Conservation (phyloP, 2,329 filamentous ascomycete species). For the Tetracladium maxilliforme region DNA sequence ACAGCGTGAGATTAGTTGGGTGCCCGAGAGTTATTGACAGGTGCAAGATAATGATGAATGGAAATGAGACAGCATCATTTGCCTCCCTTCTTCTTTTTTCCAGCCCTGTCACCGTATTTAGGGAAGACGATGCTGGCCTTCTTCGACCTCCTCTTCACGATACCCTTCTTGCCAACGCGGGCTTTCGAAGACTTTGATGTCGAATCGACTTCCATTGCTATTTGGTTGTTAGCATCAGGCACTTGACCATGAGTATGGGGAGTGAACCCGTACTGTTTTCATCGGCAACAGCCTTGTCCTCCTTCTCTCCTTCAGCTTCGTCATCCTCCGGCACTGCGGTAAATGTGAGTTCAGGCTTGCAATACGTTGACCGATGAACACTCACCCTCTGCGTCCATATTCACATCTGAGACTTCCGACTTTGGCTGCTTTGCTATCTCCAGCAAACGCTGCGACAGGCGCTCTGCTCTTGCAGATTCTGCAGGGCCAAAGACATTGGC, state of each 20-base stretch:
- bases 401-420: conserved; percentile 36
- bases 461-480: conserved; percentile 64
- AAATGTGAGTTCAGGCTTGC: too few relatives aligned
- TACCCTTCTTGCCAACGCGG: conserved; percentile 40
- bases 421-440: conserved; percentile 68
- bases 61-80: conserved; percentile 11
- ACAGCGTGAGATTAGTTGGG: too few relatives aligned
- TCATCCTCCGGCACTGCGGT: too few relatives aligned
- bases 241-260: too few relatives aligned
- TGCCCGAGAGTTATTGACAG: conserved; percentile 12
- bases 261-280: too few relatives aligned
- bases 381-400: conserved; percentile 25
- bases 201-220: not conserved
- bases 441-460: conserved; percentile 73
- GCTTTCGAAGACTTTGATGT: conserved; percentile 19
- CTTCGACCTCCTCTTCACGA: conserved; percentile 23
- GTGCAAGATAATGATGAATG: conserved; percentile 7
- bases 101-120: conserved; percentile 32
- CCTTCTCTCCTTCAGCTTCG: too few relatives aligned
- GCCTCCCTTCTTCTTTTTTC: conserved; percentile 23
- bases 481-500: conserved; percentile 71
- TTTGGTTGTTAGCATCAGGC: too few relatives aligned
- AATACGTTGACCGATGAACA: not conserved
- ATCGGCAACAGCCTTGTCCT: too few relatives aligned
- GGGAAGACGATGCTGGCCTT: conserved; percentile 44